phyloP scores from a whole-genome alignment of 78 protist genomes.

The Diacronema lutheri region DNA sequence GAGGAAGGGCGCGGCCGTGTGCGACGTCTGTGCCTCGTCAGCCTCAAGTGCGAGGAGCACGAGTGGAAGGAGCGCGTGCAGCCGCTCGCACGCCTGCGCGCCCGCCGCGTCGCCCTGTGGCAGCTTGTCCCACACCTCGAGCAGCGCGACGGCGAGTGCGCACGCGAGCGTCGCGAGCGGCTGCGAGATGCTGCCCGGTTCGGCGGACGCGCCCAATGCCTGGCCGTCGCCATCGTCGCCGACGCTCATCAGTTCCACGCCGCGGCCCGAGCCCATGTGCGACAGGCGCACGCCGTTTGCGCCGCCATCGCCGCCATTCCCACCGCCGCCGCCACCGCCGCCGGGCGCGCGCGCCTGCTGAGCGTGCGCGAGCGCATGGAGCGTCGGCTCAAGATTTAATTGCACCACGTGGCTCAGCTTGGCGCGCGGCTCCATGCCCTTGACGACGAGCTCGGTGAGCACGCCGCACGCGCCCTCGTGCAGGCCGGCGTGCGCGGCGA shows the following conservation, averaged over 20 bases:
- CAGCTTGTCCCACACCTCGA: slow-evolving; percentile 10
- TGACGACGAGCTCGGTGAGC: not conserved
- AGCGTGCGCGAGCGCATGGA: too few relatives aligned
- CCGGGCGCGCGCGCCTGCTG: too few relatives aligned
- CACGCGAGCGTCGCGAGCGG: not conserved
- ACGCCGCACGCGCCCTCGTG: slow-evolving; percentile 1
- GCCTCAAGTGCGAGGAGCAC: not conserved
- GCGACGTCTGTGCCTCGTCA: not conserved
- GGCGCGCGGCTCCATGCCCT: not conserved
- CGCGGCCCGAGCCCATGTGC: not conserved
- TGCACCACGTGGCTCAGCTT: not conserved
- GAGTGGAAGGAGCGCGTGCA: not conserved
- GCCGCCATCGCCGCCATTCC: not conserved
- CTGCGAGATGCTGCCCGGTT: not conserved
- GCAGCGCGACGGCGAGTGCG: not conserved
- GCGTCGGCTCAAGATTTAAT: not conserved
- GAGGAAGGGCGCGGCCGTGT: not conserved
- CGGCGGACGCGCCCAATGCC: too few relatives aligned
- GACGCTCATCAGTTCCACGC: not conserved
- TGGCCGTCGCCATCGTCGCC: not conserved
- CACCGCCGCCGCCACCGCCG: too few relatives aligned
- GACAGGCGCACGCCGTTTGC: not conserved
- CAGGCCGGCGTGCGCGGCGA: not conserved
- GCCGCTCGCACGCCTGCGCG: not conserved
- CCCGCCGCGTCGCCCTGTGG: not conserved